Evolutionary conservation across 768 basidiomycete species (phyloP), one percentile per base, ranked within the genome.

Genomic region (Termitomyces sp.): DNA sequence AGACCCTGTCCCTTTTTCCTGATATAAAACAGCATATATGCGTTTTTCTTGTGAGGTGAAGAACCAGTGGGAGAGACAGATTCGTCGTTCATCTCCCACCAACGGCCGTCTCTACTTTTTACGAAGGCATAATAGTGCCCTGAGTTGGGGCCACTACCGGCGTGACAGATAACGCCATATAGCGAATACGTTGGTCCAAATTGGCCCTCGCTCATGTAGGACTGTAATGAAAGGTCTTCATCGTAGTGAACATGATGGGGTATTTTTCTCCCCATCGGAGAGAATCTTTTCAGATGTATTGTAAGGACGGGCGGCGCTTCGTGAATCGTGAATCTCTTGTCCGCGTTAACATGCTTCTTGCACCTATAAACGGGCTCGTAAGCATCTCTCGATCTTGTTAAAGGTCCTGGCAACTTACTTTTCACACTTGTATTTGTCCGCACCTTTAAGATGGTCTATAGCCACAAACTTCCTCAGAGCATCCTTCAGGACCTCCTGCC

Each of bases 381-480:
- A 51, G n/a, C 31, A 57, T 12, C 12, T 34, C 19, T 34, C 4
- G 19, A 51, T 25, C n/a, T n/a, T n/a, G n/a, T 44, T 5, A 9
- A 49, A 17, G 38, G 9, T 4, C 42, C 16, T 21, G 37, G 32
- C 37, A 80, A n/a, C 90, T 65, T 68, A 97, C 94, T 93, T 98
- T 74, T 99, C 97, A 72, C 97, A 99, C 69, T 95, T 93, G 72
- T 99, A 99, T 74, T 95, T 95, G 77, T 99, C 93, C 6, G 86
- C 84, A 0, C 96, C 97, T 59, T 85, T 90, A 60, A 99, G 71
- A 60, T 81, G 77, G 67, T 99, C 97, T 46, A 89, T 75, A 8
- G 84, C 86, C 37, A 90, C 83, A 64, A 97, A 97, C 66, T 86
- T 89, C 35, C 81, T 79, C 56, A 96, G 71, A 2, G 92, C 93